Evolutionary conservation across 176 grass and related monocot genomes (phyloP), one percentile per base, ranked within the genome.

Genomic region (Ensete glaucum): DNA sequence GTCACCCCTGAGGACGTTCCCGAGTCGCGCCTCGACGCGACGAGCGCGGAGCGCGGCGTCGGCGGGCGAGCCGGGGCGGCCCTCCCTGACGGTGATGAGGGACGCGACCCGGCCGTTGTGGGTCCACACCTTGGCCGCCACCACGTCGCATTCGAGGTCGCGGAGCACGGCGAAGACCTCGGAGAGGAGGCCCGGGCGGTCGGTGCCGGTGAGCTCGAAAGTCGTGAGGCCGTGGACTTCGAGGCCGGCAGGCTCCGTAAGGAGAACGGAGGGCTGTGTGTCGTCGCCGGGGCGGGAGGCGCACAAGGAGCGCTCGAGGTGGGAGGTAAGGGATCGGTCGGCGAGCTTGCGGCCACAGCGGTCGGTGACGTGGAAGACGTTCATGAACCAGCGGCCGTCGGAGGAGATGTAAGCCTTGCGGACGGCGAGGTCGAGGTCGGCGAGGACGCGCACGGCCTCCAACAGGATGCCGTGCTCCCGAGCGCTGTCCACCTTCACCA

Each of bases 341-440:
- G 88, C 59, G 17, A 98, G 86, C 86, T 98, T 98, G 72, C 84
- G 69, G 0, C 94, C 94, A 7, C 51, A 67, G 53, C 77, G 88
- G 70, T 98, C 94, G 1, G 88, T 93, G 53, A 92, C 88, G 84
- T 98, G 90, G 90, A 98, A 98, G 19, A 98, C 94, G 82, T 98
- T 90, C 94, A 98, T 98, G 94, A 98, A 98, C 94, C 94, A 98
- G 1, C 90, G 84, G 5, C 94, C 94, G 50, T 98, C 90, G 55
- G 94, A 93, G 17, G 94, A 93, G 62, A 98, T 93, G 82, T 98
- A 98, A 2, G 90, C 94, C 62, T 98, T 98, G 17, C 89, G 83
- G 54, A 98, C 78, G 72, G 77, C 81, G 17, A 98, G 85, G 72
- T 89, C 90, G 73, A 93, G 83, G 22, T 98, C 90, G 11, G 88